Evolutionary conservation across 192 early-diverging fungal species (phyloP).

Genomic region (Phlyctochytrium arcticum): DNA sequence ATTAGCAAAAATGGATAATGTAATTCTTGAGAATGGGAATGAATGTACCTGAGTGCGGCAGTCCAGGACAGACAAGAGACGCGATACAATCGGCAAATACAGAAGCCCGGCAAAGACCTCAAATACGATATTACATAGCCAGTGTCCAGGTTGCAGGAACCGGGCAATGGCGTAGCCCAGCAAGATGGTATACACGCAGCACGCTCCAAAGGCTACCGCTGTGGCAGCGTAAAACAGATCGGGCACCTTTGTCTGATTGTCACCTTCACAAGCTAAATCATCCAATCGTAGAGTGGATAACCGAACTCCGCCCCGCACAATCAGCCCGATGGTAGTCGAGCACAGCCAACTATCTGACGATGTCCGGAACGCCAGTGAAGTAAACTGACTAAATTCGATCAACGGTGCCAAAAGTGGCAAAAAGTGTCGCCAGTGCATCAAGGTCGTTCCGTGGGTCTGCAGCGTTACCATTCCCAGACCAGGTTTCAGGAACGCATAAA

Average conservation of each 20-base stretch:
- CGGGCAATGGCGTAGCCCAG: conserved; percentile 23
- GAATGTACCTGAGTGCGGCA: conserved; percentile 6
- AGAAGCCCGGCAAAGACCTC: conserved; percentile 18
- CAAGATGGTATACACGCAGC: background rate
- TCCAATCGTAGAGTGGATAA: background rate
- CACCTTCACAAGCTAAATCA: background rate
- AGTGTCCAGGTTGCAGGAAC: conserved; percentile 18
- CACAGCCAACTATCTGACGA: conserved; percentile 13
- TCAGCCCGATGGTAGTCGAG: background rate
- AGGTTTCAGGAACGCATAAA: conserved; percentile 21
- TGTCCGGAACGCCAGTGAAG: conserved; percentile 9
- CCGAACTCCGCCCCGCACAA: background rate
- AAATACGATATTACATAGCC: conserved; percentile 13
- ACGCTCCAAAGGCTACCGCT: background rate
- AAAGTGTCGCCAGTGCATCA: conserved; percentile 14
- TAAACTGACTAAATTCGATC: conserved; percentile 14
- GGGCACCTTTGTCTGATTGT: background rate
- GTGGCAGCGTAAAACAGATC: conserved; percentile 1
- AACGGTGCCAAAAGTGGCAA: conserved; percentile 7
- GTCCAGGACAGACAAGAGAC: conserved; percentile 5
- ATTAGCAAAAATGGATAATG: too few species aligned
- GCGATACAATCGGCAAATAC: conserved; percentile 8
- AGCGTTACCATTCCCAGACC: conserved; percentile 16
- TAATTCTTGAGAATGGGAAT: too few species aligned
- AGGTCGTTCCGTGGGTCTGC: background rate